Base-by-base conservation (phyloP, 1,139 yeast genomes). In the Suhomyces bokatorum region DNA sequence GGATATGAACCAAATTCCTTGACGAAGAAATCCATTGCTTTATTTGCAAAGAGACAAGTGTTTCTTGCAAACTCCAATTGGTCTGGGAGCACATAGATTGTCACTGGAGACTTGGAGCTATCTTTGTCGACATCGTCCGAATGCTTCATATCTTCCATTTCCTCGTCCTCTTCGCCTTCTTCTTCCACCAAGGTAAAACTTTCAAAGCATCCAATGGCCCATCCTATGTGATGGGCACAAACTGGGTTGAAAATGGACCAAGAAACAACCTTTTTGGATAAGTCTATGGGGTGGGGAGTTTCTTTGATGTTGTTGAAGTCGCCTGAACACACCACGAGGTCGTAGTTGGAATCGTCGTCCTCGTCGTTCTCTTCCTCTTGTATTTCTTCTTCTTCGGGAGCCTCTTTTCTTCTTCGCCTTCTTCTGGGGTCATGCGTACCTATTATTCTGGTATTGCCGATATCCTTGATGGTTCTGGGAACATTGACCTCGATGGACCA, bases 1-100 rank as follows among this genome's bases (percentile, higher is more conserved):
- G 99, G 99, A 55, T 82, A 95, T 0, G 97, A 87, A 3, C 98
- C 97, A 64, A 85, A 93, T 52, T 91, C 97, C 53, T 85, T 83
- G 48, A 91, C 84, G 55, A 81, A 89, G 59, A 78, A 90, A 50
- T 90, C 96, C 58, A 93, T 73, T 0, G 96, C 95, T 54, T 80
- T 83, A 57, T 81, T 81, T 10, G 90, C 69, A 45, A 91, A 84
- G 14, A 87, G 70, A 37, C 96, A 86, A 0, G 97, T 80, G 57
- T 90, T 90, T 27, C 78, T 62, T 0, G 91, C 93, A 51, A 80
- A 72, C 4, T 75, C 75, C 35, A 73, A 72, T 42, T 76, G 77
- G 3, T 79, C 83, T 0, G 86, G 81, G 6, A 82, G 66, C 34
- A 79, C 79, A 57, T 80, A 86, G 0, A 85, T 69, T 27, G 75